Conservation (phyloP, 371 early-diverging fungal genomes). For the Mortierella polycephala region DNA sequence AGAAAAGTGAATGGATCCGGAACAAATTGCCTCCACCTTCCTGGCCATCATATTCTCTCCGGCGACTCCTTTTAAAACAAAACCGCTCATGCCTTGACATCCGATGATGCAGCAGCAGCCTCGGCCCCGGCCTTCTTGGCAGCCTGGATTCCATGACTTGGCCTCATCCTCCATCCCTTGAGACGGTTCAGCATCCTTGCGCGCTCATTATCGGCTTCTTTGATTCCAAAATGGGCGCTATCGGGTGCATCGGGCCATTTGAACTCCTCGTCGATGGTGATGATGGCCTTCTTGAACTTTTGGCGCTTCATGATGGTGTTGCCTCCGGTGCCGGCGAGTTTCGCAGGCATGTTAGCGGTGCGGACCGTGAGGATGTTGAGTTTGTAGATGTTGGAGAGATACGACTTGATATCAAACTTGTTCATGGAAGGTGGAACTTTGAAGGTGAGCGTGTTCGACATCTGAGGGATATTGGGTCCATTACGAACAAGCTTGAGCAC, state of each 20-base stretch:
- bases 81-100: constrained; percentile 36
- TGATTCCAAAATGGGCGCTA: constrained; percentile 67
- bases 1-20: too few relatives aligned
- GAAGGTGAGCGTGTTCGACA: constrained; percentile 90
- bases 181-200: constrained; percentile 62
- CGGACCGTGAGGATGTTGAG: constrained; percentile 88
- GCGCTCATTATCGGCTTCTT: constrained; percentile 57
- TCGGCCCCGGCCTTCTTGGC: constrained; percentile 39
- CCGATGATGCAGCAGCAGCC: constrained; percentile 20
- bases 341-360: constrained; percentile 80
- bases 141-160: constrained; percentile 46
- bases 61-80: neutral
- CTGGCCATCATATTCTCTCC: neutral
- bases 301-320: constrained; percentile 60
- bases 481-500: constrained; percentile 88
- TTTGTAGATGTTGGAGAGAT: constrained; percentile 87
- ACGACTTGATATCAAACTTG: constrained; percentile 94
- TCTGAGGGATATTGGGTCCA: constrained; percentile 74
- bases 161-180: constrained; percentile 82
- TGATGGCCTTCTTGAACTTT: constrained; percentile 92
- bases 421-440: constrained; percentile 91
- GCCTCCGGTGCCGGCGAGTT: constrained; percentile 63
- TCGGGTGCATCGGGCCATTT: constrained; percentile 80
- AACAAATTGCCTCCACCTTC: neutral
- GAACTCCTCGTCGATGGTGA: constrained; percentile 88